These are phyloP conservation scores for Colletotrichum salicis DNA, from an alignment of 2,329 filamentous ascomycete genomes.

Conservation along the genomic window DNA sequence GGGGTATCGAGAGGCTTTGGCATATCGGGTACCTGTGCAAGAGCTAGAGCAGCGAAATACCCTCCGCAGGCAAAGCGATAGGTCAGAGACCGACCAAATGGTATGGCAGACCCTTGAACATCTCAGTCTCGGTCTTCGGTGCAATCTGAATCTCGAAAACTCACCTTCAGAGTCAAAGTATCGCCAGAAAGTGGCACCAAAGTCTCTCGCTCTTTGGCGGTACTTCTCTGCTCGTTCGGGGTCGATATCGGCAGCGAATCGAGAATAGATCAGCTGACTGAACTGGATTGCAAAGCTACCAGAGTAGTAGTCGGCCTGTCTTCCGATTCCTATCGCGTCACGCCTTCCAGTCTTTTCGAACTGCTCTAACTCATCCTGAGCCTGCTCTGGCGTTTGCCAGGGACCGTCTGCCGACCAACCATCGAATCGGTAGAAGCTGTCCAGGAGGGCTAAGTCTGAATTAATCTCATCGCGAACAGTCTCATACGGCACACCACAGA, in stretches of 20 bases:
- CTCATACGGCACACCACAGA: slow-evolving; percentile 49
- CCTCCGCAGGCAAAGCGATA: slow-evolving; percentile 62
- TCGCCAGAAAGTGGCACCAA: slow-evolving; percentile 54
- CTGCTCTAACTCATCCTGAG: slow-evolving; percentile 26
- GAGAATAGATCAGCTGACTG: slow-evolving; percentile 57
- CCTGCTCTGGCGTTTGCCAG: slow-evolving; percentile 47
- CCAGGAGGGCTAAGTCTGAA: slow-evolving; percentile 54
- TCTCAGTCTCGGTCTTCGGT: background rate
- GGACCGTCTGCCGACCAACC: slow-evolving; percentile 61
- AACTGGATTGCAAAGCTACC: slow-evolving; percentile 66
- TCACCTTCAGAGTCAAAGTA: slow-evolving; percentile 59
- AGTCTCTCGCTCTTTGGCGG: slow-evolving; percentile 51
- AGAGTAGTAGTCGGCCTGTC: slow-evolving; percentile 63
- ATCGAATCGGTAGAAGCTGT: slow-evolving; percentile 55
- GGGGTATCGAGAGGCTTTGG: slow-evolving; percentile 48
- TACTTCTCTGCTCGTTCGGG: slow-evolving; percentile 49
- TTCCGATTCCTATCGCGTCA: slow-evolving; percentile 39
- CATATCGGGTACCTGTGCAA: slow-evolving; percentile 52
- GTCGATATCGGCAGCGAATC: slow-evolving; percentile 55
- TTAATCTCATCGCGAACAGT: slow-evolving; percentile 50
- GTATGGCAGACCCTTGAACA: slow-evolving; percentile 58
- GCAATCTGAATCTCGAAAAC: fast-evolving
- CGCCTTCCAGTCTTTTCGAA: slow-evolving; percentile 37
- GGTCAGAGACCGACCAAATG: slow-evolving; percentile 61
- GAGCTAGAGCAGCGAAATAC: slow-evolving; percentile 58